These are phyloP conservation scores for Pleurotus platypus DNA, from an alignment of 768 basidiomycete genomes.

Conservation along the genomic window DNA sequence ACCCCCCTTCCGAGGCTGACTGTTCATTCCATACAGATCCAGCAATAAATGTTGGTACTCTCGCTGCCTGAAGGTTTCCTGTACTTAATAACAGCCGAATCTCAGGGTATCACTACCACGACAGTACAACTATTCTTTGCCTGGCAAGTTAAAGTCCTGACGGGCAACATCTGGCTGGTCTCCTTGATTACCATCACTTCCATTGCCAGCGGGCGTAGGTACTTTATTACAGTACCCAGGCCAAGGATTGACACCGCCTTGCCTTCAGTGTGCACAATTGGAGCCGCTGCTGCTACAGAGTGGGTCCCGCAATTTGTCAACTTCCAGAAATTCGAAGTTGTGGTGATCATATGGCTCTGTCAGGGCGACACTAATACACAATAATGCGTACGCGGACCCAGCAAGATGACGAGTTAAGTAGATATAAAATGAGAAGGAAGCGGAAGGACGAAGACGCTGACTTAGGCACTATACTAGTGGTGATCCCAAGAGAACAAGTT, in stretches of 20 bases:
- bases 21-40: no score
- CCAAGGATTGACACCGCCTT: neutral
- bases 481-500: no score
- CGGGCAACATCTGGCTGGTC: conserved; percentile 16
- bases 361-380: no score
- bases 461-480: no score
- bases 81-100: neutral
- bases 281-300: conserved; percentile 21
- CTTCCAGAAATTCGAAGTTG: conserved; percentile 25
- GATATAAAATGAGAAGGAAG: no score
- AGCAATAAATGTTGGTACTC: conserved; percentile 33
- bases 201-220: conserved; percentile 19
- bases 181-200: conserved; percentile 13
- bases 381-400: no score
- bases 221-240: neutral
- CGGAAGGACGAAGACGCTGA: no score
- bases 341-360: conserved; percentile 38
- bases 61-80: neutral
- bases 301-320: conserved; percentile 20
- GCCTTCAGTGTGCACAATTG: conserved; percentile 22
- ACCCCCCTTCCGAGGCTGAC: no score
- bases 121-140: conserved; percentile 47
- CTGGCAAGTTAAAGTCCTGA: conserved; percentile 27
- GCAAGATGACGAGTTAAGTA: no score
- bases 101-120: conserved; percentile 39